Evolutionary conservation across 495 filamentous ascomycete species (phyloP).

Genomic region (Apiosordaria backusii): DNA sequence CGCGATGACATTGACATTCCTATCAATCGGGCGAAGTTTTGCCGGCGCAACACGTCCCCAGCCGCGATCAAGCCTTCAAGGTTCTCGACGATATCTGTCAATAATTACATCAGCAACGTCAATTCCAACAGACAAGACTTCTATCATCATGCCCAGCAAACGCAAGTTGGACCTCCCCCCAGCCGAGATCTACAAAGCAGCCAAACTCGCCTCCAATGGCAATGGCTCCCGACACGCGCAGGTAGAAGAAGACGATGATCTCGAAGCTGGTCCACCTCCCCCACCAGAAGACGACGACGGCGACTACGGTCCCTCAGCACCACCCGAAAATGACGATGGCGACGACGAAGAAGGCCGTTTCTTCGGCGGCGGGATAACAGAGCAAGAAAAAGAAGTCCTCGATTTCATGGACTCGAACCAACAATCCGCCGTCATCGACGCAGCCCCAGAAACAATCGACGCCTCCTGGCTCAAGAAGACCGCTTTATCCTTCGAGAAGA

Average conservation of each 20-base stretch:
- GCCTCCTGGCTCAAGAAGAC: conserved; percentile 75
- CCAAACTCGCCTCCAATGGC: conserved; percentile 61
- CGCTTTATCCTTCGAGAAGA: conserved; percentile 83
- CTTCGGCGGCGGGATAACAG: conserved; percentile 86
- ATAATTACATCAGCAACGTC: too few species aligned
- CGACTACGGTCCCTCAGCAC: conserved; percentile 66
- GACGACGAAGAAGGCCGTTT: conserved; percentile 94
- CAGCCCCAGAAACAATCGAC: conserved; percentile 73
- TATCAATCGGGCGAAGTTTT: conserved; percentile 10
- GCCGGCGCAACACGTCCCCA: conserved; percentile 2
- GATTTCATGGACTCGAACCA: conserved; percentile 67
- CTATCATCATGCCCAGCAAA: neutral
- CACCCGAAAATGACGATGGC: conserved; percentile 60
- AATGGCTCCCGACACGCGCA: conserved; percentile 35
- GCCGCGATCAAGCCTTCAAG: neutral
- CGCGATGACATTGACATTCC: neutral
- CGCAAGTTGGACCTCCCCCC: conserved; percentile 3
- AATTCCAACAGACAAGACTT: too few species aligned
- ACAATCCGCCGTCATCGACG: conserved; percentile 32
- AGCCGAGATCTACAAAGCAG: conserved; percentile 85
- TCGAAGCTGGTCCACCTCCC: conserved; percentile 46
- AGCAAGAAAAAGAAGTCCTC: conserved; percentile 77
- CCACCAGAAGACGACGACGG: conserved; percentile 55
- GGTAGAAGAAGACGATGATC: conserved; percentile 51
- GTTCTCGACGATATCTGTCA: neutral